Evolutionary conservation across 768 basidiomycete genomes (phyloP).

Genomic region (Amanita subjunquillea): DNA sequence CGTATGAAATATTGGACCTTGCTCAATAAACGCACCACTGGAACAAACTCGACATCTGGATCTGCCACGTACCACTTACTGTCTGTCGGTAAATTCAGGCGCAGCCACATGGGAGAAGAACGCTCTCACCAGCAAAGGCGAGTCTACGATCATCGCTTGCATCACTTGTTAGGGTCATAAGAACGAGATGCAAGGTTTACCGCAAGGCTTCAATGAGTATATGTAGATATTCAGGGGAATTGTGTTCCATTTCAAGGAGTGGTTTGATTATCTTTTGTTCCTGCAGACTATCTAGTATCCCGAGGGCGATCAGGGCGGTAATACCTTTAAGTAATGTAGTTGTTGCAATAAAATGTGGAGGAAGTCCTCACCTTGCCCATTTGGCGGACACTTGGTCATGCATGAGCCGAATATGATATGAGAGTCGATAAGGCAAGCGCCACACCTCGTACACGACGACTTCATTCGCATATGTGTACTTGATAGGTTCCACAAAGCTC

Average conservation of each 20-base stretch:
- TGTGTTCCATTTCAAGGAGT: slow-evolving; percentile 77
- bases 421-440: not conserved
- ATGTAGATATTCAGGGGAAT: slow-evolving; percentile 85
- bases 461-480: slow-evolving; percentile 76
- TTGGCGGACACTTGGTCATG: slow-evolving; percentile 73
- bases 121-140: slow-evolving; percentile 59
- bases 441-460: slow-evolving; percentile 87
- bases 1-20: slow-evolving; percentile 37
- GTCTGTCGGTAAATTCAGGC: slow-evolving; percentile 32
- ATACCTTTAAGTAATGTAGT: slow-evolving; percentile 38
- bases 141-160: slow-evolving; percentile 24
- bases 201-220: slow-evolving; percentile 77
- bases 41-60: slow-evolving; percentile 68
- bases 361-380: slow-evolving; percentile 66
- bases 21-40: slow-evolving; percentile 76
- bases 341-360: not conserved
- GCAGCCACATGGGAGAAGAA: not conserved
- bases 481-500: slow-evolving; percentile 80
- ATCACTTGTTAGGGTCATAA: not conserved
- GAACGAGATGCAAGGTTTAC: slow-evolving; percentile 24
- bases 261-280: slow-evolving; percentile 58
- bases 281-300: slow-evolving; percentile 84
- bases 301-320: slow-evolving; percentile 86
- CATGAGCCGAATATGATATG: not conserved
- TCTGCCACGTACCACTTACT: slow-evolving; percentile 89